phyloP scores from a whole-genome alignment of 208 protist genomes.

The Jaenimonas drosophilae region DNA sequence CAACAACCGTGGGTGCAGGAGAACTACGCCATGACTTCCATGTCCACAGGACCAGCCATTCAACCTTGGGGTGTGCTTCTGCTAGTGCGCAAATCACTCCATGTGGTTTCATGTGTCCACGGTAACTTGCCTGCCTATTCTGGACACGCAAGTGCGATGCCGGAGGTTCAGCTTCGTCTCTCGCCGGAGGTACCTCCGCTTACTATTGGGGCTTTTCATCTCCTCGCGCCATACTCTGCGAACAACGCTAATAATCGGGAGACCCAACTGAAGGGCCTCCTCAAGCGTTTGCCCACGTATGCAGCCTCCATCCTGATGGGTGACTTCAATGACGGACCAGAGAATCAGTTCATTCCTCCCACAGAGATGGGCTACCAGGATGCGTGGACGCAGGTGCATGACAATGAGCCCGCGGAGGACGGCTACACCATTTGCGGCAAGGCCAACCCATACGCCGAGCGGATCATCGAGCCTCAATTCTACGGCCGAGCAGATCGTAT shows the following conservation, averaged over 20 bases:
- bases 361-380: conserved; percentile 26
- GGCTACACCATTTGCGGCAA: conserved; percentile 50
- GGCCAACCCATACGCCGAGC: conserved; percentile 24
- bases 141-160: conserved; percentile 37
- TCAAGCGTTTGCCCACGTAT: conserved; percentile 21
- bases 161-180: conserved; percentile 21
- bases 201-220: conserved; percentile 32
- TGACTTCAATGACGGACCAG: conserved; percentile 45
- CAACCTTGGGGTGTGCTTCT: conserved; percentile 39
- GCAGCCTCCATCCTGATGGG: no score
- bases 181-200: conserved; percentile 17
- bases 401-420: conserved; percentile 6
- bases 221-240: conserved; percentile 41
- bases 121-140: conserved; percentile 28
- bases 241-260: conserved; percentile 38
- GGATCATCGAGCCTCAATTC: conserved; percentile 54
- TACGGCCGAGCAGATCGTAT: conserved; percentile 47
- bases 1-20: conserved; percentile 36
- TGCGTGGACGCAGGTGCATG: conserved; percentile 26
- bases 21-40: conserved; percentile 21
- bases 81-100: conserved; percentile 20
- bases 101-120: conserved; percentile 13
- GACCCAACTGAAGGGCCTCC: conserved; percentile 27
- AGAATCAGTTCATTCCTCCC: conserved; percentile 24
- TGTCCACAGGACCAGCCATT: conserved; percentile 21